Evolutionary conservation across 805 yeast species (phyloP).

Genomic region (Wickerhamiella spandovensis): DNA sequence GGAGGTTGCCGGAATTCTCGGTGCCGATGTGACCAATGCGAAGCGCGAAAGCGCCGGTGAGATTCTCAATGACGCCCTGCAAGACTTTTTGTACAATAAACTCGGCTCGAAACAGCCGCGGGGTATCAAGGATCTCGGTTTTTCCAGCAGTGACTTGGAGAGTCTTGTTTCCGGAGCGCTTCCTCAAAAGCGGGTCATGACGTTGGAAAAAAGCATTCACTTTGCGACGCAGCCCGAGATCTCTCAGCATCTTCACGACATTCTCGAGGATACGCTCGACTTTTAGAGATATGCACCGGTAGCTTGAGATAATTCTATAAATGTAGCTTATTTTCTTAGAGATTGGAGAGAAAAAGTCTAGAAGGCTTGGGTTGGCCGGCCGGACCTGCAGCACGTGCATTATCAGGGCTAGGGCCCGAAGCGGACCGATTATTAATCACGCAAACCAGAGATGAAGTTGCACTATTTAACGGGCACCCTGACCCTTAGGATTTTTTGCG

Average conservation of each 20-base stretch:
- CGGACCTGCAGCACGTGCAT: not conserved
- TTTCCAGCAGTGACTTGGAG: conserved; percentile 22
- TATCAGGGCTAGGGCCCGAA: not conserved
- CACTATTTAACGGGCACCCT: not conserved
- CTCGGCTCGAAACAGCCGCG: conserved; percentile 27
- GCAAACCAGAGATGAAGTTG: not conserved
- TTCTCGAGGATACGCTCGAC: conserved; percentile 6
- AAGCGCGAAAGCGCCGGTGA: conserved; percentile 28
- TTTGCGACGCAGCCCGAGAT: conserved; percentile 5
- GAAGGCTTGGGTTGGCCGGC: too few species aligned
- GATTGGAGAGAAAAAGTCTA: too few species aligned
- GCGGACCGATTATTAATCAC: not conserved
- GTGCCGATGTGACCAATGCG: conserved; percentile 25
- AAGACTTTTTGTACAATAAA: conserved; percentile 23
- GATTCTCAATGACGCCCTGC: conserved; percentile 26
- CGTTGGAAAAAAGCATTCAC: conserved; percentile 17
- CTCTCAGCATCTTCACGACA: conserved; percentile 3
- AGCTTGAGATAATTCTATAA: too few species aligned
- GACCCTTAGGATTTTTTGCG: not conserved
- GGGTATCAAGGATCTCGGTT: conserved; percentile 26
- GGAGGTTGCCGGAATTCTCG: conserved; percentile 26
- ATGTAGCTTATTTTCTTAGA: too few species aligned
- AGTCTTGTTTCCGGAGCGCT: conserved; percentile 28
- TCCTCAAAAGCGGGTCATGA: conserved; percentile 29
- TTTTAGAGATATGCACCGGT: not conserved